phyloP scores from a whole-genome alignment of 371 early-diverging fungal species.

The Apophysomyces trapeziformis region DNA sequence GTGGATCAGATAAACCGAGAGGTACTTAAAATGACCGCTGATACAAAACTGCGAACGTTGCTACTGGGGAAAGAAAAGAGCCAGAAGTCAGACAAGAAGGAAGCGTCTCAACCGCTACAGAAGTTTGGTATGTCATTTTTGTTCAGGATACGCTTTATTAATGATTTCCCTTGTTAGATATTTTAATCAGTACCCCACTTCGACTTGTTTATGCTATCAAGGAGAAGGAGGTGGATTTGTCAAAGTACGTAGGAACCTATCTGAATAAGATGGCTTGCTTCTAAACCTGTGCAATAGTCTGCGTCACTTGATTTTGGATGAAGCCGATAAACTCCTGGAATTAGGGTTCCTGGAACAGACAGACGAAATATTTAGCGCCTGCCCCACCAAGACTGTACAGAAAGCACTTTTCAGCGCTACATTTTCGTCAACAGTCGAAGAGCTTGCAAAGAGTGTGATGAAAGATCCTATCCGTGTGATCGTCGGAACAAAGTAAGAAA shows the following conservation, averaged over 20 bases:
- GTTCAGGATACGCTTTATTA: not conserved
- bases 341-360: slow-evolving; percentile 91
- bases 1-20: slow-evolving; percentile 73
- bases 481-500: slow-evolving; percentile 80
- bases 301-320: slow-evolving; percentile 84
- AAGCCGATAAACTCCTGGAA: slow-evolving; percentile 93
- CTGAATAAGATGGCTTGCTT: not conserved
- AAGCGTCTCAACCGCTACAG: slow-evolving; percentile 68
- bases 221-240: slow-evolving; percentile 76
- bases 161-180: slow-evolving; percentile 52
- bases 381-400: slow-evolving; percentile 73
- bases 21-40: slow-evolving; percentile 68
- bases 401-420: slow-evolving; percentile 96
- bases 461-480: slow-evolving; percentile 86
- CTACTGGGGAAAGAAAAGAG: slow-evolving; percentile 81
- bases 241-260: slow-evolving; percentile 43
- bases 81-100: slow-evolving; percentile 55
- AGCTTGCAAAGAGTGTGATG: slow-evolving; percentile 89
- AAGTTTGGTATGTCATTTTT: slow-evolving; percentile 59
- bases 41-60: slow-evolving; percentile 75
- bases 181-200: slow-evolving; percentile 90
- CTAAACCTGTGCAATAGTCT: slow-evolving; percentile 40
- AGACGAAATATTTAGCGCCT: slow-evolving; percentile 89
- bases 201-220: slow-evolving; percentile 90
- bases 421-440: slow-evolving; percentile 89